A percentile compares a stretch with the other conserved stretches of the same genome.
Evolutionary conservation across 2,329 filamentous ascomycete species (phyloP).

Genomic region (Chaetoscypha palmicola): DNA sequence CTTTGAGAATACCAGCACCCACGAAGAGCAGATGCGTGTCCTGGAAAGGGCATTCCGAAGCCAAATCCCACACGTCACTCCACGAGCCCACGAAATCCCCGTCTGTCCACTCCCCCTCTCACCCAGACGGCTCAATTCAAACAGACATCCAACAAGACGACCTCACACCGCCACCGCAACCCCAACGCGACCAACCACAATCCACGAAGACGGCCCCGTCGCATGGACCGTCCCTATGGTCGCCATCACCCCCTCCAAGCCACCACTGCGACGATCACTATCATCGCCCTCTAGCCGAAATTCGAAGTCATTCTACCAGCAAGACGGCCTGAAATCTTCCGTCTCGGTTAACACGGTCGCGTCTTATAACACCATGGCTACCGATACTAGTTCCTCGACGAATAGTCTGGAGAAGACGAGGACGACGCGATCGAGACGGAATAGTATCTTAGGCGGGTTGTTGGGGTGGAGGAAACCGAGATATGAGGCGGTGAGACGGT

Average conservation of each 20-base stretch:
- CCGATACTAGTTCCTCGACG: no score
- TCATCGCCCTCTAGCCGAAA: no score
- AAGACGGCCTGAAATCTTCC: no score
- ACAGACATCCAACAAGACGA: background rate
- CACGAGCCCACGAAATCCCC: background rate
- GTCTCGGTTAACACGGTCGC: no score
- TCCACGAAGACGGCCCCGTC: background rate
- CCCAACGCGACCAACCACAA: background rate
- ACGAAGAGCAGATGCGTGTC: conserved; percentile 11
- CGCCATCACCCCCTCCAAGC: conserved; percentile 9
- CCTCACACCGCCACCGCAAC: background rate
- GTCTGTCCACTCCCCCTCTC: background rate
- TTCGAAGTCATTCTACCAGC: no score
- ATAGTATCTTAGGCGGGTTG: no score
- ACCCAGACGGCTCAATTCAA: background rate
- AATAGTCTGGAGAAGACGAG: no score
- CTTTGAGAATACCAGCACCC: conserved; percentile 4
- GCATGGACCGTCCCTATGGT: background rate
- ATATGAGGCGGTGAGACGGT: no score
- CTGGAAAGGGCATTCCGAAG: conserved; percentile 12
- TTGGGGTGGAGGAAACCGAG: no score
- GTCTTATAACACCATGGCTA: no score
- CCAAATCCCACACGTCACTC: conserved; percentile 10
- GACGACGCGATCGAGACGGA: no score
- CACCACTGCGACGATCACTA: no score